Evolutionary conservation across 2,329 filamentous ascomycete species (phyloP), one percentile per base, ranked within the genome.

Genomic region (Nigrospora osmanthi): DNA sequence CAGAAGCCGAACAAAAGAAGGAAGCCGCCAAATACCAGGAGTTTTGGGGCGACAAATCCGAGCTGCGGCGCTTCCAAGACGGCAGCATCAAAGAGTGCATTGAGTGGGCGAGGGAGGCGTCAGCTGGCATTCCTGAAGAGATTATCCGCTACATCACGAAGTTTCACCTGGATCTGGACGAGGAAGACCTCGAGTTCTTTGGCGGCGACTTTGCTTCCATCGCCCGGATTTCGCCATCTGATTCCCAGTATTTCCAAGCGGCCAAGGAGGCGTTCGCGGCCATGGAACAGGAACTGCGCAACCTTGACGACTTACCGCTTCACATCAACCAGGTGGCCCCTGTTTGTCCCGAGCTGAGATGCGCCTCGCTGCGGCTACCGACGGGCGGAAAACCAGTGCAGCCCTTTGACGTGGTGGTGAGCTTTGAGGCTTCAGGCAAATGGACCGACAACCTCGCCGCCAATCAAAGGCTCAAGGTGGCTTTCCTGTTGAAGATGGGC

Each of bases 11-110:
- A 59, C 79, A 93, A 49, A 89, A 91, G 63, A 82, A 85, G 51
- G 87, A 89, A 51, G 85, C 89, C 19, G 81, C 82, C 11, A 76
- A 75, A 31, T 98, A 96, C 63, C 86, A 88, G 33, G 80, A 83
- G 32, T 97, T 98, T 61, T 98, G 94, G 93, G 93, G 91, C 7
- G 85, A 91, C 11, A 95, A 93, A 61, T 80, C 93, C 1, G 93
- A 98, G 63, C 73, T 98, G 38, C 81, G 93, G 52, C 86, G 93
- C 16, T 98, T 98, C 72, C 94, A 90, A 56, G 89, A 97, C 58
- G 93, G 93, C 17, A 91, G 85, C 55, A 96, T 98, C 52, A 75
- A 89, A 10, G 94, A 98, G 64, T 95, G 87, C 57, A 71, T 97
- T 30, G 83, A 95, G 16, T 98, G 93, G 93, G 73, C 73, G 2